Evolutionary conservation across 179 eudicot species (phyloP), one percentile per base, ranked within the genome.

Genomic region (Actinidia arguta): DNA sequence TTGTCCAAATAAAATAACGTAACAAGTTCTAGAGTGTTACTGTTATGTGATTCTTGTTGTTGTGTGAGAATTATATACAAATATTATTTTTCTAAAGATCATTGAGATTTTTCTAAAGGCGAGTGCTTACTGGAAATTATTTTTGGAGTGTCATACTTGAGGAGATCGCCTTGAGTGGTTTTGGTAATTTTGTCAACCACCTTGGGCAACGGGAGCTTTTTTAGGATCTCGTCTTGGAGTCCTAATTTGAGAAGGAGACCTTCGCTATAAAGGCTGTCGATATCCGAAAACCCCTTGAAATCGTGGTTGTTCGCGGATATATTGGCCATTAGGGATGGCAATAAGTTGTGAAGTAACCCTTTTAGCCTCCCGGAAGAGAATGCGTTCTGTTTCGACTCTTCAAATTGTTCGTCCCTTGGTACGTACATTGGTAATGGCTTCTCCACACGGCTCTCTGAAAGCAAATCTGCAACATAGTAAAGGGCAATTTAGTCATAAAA

Each of bases 381-480:
- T 5, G 98, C 71, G 48, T 90, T 89, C 20, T 85, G 83, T 81
- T 96, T 96, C 1, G 93, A 85, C 86, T 96, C 99, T 90, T 95
- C 98, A 27, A 95, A 96, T 56, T 92, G 98, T 81, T 96, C 99
- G 75, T 95, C 98, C 68, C 98, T 92, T 8, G 99, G 99, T 77
- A 93, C 94, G 64, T 96, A 96, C 88, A 90, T 85, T 16, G 98
- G 98, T 77, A 84, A 71, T 31, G 98, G 99, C 91, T 93, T 96
- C 93, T 96, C 99, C 69, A 96, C 94, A 5, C 99, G 89, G 63
- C 96, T 94, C 88, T 96, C 99, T 24, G 87, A 76, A 5, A 80
- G 80, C 39, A 89, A 27, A 88, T 94, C 99, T 95, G 76, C 39
- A 42, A 8, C 46, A 20, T 44, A 58, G 44, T 69, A 22, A 18